Conservation (phyloP, 192 early-diverging fungal genomes). For the Chytriomyces hyalinus region DNA sequence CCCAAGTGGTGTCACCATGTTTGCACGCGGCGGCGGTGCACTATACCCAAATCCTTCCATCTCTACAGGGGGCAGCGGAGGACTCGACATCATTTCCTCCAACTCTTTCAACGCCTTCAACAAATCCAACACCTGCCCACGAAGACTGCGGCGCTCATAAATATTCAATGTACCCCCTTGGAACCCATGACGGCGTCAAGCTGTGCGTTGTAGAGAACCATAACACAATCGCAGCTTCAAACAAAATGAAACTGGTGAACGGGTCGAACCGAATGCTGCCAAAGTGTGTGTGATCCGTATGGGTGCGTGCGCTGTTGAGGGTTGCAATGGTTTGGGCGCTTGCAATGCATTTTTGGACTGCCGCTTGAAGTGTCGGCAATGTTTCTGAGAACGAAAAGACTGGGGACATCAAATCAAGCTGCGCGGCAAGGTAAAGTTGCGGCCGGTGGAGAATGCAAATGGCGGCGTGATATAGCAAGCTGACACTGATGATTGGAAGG, state of each 20-base stretch:
- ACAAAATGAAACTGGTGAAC: background rate
- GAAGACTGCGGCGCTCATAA: background rate
- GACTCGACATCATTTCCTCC: background rate
- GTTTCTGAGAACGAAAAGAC: constrained; percentile 1
- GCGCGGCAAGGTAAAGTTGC: background rate
- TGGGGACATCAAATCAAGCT: background rate
- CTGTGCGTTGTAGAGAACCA: constrained; percentile 16
- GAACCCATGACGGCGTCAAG: background rate
- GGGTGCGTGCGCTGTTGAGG: background rate
- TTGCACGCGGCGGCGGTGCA: background rate
- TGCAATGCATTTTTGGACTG: background rate
- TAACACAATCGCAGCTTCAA: constrained; percentile 21
- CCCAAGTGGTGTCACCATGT: constrained; percentile 10
- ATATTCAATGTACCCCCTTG: background rate
- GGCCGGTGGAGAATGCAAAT: constrained; percentile 11
- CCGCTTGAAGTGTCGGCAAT: background rate
- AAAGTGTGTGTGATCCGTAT: background rate
- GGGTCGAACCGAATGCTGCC: background rate
- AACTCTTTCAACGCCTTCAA: constrained; percentile 21
- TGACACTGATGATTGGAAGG: background rate
- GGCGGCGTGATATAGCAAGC: constrained; percentile 1
- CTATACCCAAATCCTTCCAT: background rate
- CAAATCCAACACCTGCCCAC: constrained; percentile 20
- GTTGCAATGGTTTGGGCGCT: background rate
- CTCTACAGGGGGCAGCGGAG: no score